Evolutionary conservation across 108 stramenopile genomes (phyloP).

Genomic region (Craspedostauros australis): DNA sequence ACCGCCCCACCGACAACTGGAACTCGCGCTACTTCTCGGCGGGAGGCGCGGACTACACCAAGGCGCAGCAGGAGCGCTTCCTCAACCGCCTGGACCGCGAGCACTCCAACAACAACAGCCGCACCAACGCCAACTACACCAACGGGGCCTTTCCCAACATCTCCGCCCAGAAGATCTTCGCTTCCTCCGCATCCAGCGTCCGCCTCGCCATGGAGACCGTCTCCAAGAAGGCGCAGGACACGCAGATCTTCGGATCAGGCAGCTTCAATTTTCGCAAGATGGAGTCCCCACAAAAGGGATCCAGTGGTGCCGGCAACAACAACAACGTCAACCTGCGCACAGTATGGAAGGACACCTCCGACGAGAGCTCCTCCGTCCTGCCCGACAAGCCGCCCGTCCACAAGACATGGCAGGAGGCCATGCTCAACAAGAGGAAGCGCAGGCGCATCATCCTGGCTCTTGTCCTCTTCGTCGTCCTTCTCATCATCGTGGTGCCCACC

Average conservation of each 20-base stretch:
- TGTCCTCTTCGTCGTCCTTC: background rate
- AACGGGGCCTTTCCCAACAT: no score
- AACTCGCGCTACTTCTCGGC: constrained; percentile 43
- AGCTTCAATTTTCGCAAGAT: constrained; percentile 29
- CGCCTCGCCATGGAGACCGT: no score
- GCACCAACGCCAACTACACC: no score
- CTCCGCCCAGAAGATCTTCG: no score
- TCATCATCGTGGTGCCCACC: background rate
- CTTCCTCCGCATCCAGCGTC: no score
- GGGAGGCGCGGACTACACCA: constrained; percentile 2
- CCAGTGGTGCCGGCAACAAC: background rate
- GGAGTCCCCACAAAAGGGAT: constrained; percentile 14
- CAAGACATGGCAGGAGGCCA: constrained; percentile 39
- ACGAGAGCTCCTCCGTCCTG: background rate
- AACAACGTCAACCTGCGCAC: constrained; percentile 10
- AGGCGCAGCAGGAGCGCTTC: no score
- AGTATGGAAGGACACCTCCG: constrained; percentile 10
- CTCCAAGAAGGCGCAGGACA: background rate
- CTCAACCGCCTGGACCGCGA: constrained; percentile 27
- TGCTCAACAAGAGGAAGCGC: constrained; percentile 20
- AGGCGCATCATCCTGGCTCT: constrained; percentile 12
- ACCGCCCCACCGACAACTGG: constrained; percentile 52
- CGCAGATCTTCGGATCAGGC: constrained; percentile 23
- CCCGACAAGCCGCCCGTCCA: constrained; percentile 4
- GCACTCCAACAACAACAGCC: no score